Percentiles rank a stretch among this genome's conserved stretches.
phyloP scores from a whole-genome alignment of 2,329 filamentous ascomycete species.

The Cladophialophora bantiana region DNA sequence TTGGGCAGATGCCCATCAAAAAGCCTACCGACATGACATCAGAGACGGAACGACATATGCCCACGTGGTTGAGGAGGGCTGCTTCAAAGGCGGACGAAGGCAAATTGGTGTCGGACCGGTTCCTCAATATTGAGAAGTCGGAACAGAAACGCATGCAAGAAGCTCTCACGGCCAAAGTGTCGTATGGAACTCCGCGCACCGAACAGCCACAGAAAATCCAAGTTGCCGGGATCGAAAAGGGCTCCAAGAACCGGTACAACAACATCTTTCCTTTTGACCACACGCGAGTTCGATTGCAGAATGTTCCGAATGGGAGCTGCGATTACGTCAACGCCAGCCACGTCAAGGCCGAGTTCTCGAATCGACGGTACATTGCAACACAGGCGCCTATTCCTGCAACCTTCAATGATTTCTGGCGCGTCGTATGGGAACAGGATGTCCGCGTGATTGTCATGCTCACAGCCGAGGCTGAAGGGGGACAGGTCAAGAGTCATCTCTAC shows the following conservation, averaged over 20 bases:
- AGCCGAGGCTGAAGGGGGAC: conserved; percentile 89
- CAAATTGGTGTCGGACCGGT: conserved; percentile 80
- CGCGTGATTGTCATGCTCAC: conserved; percentile 96
- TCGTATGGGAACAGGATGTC: conserved; percentile 95
- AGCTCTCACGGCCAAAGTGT: conserved; percentile 69
- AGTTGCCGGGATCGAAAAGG: conserved; percentile 92
- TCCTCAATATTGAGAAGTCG: conserved; percentile 79
- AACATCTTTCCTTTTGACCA: conserved; percentile 98
- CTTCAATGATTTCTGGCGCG: conserved; percentile 96
- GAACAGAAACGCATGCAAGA: conserved; percentile 94
- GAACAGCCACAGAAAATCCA: conserved; percentile 63
- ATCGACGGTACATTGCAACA: conserved; percentile 94
- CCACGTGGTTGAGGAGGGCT: conserved; percentile 77
- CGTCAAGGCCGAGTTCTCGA: conserved; percentile 77
- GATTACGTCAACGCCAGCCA: conserved; percentile 97
- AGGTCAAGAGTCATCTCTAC: conserved; percentile 93
- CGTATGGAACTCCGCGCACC: conserved; percentile 57
- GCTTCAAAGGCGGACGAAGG: conserved; percentile 74
- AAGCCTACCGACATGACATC: conserved; percentile 61
- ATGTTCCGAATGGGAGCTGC: conserved; percentile 71
- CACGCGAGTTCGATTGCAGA: conserved; percentile 79
- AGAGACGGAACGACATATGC: conserved; percentile 63
- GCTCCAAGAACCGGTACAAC: conserved; percentile 95
- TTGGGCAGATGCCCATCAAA: conserved; percentile 76
- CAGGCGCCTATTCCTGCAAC: conserved; percentile 93